These are phyloP conservation scores for Talaromyces sp. DNA, from an alignment of 2,329 filamentous ascomycete genomes.

Conservation along the genomic window DNA sequence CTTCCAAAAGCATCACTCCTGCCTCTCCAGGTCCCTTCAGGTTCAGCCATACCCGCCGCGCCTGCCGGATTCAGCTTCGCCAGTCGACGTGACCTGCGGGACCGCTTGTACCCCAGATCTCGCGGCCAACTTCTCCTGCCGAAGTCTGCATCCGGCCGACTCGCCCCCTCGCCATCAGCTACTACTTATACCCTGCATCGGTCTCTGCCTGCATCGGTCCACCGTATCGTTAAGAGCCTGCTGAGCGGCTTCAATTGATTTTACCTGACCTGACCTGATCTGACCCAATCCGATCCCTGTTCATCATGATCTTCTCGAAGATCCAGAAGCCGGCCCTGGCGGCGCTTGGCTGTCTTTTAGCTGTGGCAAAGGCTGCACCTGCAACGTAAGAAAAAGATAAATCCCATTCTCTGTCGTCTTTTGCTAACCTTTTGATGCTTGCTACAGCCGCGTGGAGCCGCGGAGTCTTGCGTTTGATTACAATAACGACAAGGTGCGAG, in stretches of 20 bases:
- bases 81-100: background rate
- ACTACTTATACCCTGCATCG: slow-evolving; percentile 8
- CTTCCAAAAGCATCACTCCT: background rate
- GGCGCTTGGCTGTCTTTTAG: slow-evolving; percentile 4
- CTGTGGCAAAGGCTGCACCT: slow-evolving; percentile 9
- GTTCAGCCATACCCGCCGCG: background rate
- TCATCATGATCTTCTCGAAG: slow-evolving; percentile 8
- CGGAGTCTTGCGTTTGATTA: slow-evolving; percentile 47
- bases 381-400: background rate
- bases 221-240: background rate
- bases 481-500: slow-evolving; percentile 52
- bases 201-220: background rate
- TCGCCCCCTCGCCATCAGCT: background rate
- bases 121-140: background rate
- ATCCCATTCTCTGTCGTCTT: background rate
- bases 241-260: slow-evolving; percentile 9
- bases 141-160: slow-evolving; percentile 8
- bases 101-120: background rate
- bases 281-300: slow-evolving; percentile 4
- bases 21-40: background rate
- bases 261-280: background rate
- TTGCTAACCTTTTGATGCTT: background rate
- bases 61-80: background rate
- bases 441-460: slow-evolving; percentile 20
- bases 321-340: slow-evolving; percentile 9